Conservation (phyloP, 768 basidiomycete genomes). For the Termitomyces sp. region DNA sequence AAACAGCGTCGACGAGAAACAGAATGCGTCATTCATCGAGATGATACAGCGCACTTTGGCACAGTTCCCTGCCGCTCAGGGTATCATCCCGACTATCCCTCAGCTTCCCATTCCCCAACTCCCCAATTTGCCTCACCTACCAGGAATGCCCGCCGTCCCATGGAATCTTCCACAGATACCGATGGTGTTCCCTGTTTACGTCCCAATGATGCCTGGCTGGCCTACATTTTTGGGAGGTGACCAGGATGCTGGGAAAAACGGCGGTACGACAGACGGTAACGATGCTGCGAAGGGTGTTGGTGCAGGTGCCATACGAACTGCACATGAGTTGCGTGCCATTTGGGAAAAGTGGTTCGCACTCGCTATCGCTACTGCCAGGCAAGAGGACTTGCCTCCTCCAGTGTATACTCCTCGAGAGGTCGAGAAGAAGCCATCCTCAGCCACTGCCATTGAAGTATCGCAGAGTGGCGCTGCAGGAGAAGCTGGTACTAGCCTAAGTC, state of each 20-base stretch:
- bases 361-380: slow-evolving; percentile 42
- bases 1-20: slow-evolving; percentile 35
- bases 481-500: slow-evolving; percentile 2
- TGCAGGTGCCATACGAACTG: slow-evolving; percentile 38
- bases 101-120: slow-evolving; percentile 50
- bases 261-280: slow-evolving; percentile 19
- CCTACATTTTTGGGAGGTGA: slow-evolving; percentile 57
- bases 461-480: slow-evolving; percentile 8
- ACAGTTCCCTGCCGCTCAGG: slow-evolving; percentile 54
- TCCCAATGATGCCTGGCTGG: slow-evolving; percentile 63
- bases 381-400: slow-evolving; percentile 60
- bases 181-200: slow-evolving; percentile 74
- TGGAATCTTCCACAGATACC: slow-evolving; percentile 66
- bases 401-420: slow-evolving; percentile 64
- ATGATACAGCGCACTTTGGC: slow-evolving; percentile 73
- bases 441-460: slow-evolving; percentile 4
- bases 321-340: slow-evolving; percentile 60
- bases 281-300: slow-evolving; percentile 32
- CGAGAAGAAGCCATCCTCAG: slow-evolving; percentile 10
- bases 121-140: slow-evolving; percentile 60
- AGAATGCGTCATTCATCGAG: slow-evolving; percentile 53
- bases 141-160: slow-evolving; percentile 58
- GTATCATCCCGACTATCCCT: slow-evolving; percentile 38
- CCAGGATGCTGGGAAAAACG: slow-evolving; percentile 24
- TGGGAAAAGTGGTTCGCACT: slow-evolving; percentile 77